Percentiles rank a stretch among this genome's conserved stretches.
These are phyloP conservation scores for Elaeagnus macrophylla DNA, from an alignment of 306 rosid genomes.

Conservation along the genomic window DNA sequence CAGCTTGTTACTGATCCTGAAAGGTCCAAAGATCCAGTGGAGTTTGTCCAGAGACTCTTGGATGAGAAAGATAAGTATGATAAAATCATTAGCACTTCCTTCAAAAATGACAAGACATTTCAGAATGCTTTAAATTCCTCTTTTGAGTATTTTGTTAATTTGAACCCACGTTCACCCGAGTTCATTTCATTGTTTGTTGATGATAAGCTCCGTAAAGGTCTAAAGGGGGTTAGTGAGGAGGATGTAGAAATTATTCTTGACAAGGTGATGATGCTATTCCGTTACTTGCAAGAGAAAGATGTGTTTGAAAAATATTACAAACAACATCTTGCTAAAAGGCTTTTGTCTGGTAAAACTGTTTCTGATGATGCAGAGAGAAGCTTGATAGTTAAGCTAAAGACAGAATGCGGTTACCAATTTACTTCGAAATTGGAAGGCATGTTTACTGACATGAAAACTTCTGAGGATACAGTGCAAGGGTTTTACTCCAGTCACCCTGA, in stretches of 20 bases:
- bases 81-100: conserved; percentile 50
- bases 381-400: conserved; percentile 78
- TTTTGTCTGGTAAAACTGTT: conserved; percentile 64
- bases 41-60: conserved; percentile 71
- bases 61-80: conserved; percentile 79
- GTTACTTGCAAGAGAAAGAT: conserved; percentile 77
- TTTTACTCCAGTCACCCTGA: conserved; percentile 47
- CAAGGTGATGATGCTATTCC: conserved; percentile 77
- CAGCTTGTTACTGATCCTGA: conserved; percentile 79
- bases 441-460: conserved; percentile 79
- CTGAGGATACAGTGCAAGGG: conserved; percentile 72
- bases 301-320: conserved; percentile 73
- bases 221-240: conserved; percentile 82
- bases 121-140: conserved; percentile 89
- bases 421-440: conserved; percentile 78
- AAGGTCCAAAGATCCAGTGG: conserved; percentile 74
- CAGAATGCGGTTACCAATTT: conserved; percentile 75
- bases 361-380: conserved; percentile 85
- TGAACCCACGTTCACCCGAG: conserved; percentile 69
- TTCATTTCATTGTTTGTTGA: conserved; percentile 78
- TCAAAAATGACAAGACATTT: conserved; percentile 81
- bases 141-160: conserved; percentile 64
- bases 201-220: conserved; percentile 70
- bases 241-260: conserved; percentile 78
- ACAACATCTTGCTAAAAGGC: conserved; percentile 86